Evolutionary conservation across 768 basidiomycete species (phyloP).

Genomic region (Piloderma croceum): DNA sequence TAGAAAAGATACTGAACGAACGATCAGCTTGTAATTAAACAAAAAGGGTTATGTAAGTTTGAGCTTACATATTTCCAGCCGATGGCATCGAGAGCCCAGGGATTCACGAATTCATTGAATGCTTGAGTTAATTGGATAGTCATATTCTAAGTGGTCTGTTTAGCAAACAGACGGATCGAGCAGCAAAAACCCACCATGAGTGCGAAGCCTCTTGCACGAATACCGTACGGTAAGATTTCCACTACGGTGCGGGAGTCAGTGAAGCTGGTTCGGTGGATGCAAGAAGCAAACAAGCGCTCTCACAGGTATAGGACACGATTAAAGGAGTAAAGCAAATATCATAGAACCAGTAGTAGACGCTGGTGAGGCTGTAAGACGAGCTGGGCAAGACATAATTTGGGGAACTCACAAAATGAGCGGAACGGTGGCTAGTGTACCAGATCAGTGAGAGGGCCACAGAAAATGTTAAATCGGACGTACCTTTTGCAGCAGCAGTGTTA

Average conservation of each 20-base stretch:
- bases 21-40: background rate
- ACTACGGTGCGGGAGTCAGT: slow-evolving; percentile 36
- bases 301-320: slow-evolving; percentile 49
- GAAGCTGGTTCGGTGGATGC: background rate
- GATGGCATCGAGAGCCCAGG: slow-evolving; percentile 58
- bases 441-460: slow-evolving; percentile 1
- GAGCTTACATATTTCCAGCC: slow-evolving; percentile 49
- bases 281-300: slow-evolving; percentile 15
- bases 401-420: slow-evolving; percentile 67
- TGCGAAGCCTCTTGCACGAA: slow-evolving; percentile 77
- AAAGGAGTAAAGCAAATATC: slow-evolving; percentile 78
- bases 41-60: slow-evolving; percentile 1
- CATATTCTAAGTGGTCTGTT: slow-evolving; percentile 41
- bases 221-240: slow-evolving; percentile 76
- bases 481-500: slow-evolving; percentile 27
- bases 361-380: too few species aligned
- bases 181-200: slow-evolving; percentile 47
- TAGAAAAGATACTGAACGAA: slow-evolving; percentile 45
- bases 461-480: background rate
- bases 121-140: slow-evolving; percentile 60
- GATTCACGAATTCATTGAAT: slow-evolving; percentile 78
- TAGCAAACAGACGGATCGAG: background rate
- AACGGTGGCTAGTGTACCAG: slow-evolving; percentile 55
- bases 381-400: too few species aligned
- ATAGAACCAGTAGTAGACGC: slow-evolving; percentile 40